phyloP scores from a whole-genome alignment of 1,139 yeast species.

The Candida sp. region DNA sequence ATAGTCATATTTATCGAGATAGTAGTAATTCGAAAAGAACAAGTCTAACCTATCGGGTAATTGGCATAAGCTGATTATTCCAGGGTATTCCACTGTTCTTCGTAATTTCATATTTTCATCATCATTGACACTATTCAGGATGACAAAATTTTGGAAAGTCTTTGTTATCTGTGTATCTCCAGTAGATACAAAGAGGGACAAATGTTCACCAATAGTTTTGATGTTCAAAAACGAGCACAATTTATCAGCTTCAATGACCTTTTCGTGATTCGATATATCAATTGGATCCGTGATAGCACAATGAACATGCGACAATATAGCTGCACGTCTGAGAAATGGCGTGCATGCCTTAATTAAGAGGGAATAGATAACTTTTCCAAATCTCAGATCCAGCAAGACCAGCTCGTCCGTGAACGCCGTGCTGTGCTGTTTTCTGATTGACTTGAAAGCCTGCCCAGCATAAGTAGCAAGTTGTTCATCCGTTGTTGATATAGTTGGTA shows the following conservation, averaged over 20 bases:
- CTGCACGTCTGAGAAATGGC: slow-evolving; percentile 67
- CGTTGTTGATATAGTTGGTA: slow-evolving; percentile 26
- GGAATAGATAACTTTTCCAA: slow-evolving; percentile 45
- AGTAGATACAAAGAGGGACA: slow-evolving; percentile 14
- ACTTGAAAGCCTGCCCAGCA: slow-evolving; percentile 13
- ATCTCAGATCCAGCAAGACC: slow-evolving; percentile 13
- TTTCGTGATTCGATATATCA: slow-evolving; percentile 15
- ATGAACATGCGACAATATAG: slow-evolving; percentile 55
- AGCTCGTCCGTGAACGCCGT: slow-evolving; percentile 9
- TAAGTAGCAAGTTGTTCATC: slow-evolving; percentile 14
- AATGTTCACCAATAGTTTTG: slow-evolving; percentile 22
- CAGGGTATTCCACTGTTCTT: slow-evolving; percentile 58
- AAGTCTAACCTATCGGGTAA: slow-evolving; percentile 69
- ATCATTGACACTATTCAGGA: slow-evolving; percentile 6
- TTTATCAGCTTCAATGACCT: slow-evolving; percentile 52
- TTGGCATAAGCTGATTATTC: slow-evolving; percentile 53
- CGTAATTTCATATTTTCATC: slow-evolving; percentile 10
- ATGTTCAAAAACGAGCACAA: slow-evolving; percentile 53
- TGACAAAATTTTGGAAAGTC: slow-evolving; percentile 18
- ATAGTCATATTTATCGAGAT: slow-evolving; percentile 39
- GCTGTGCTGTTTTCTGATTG: slow-evolving; percentile 7
- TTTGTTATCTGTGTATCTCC: slow-evolving; percentile 9
- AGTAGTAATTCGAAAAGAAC: slow-evolving; percentile 60
- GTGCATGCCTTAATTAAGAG: slow-evolving; percentile 56
- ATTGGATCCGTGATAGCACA: slow-evolving; percentile 54